These are phyloP conservation scores for Gossypium schwendimanii DNA, from an alignment of 441 rosid genomes.

Conservation along the genomic window DNA sequence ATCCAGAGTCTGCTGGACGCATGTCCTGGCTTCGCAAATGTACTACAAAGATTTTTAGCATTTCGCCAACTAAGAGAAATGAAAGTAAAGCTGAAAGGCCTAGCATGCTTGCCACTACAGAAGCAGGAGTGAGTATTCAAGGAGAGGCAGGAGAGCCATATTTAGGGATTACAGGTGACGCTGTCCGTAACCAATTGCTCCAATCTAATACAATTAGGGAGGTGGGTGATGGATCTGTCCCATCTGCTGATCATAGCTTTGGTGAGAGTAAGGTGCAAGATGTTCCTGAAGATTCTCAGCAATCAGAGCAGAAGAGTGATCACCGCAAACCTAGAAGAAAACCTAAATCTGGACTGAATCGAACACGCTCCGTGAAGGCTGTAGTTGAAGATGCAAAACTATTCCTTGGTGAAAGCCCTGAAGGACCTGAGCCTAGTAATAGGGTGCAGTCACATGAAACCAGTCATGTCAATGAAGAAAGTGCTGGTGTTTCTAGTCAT, in stretches of 20 bases:
- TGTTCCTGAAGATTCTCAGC: constrained; percentile 48
- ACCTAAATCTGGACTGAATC: constrained; percentile 41
- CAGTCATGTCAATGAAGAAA: constrained; percentile 24
- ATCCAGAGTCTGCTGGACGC: constrained; percentile 40
- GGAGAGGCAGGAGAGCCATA: constrained; percentile 26
- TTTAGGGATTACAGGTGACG: constrained; percentile 18
- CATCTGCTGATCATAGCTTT: constrained; percentile 52
- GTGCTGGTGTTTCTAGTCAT: constrained; percentile 28
- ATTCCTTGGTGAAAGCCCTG: constrained; percentile 36
- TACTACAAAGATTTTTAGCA: constrained; percentile 51
- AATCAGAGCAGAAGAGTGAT: constrained; percentile 39
- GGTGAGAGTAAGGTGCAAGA: constrained; percentile 41
- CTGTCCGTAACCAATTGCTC: constrained; percentile 22
- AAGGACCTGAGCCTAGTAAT: constrained; percentile 25
- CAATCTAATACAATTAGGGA: constrained; percentile 29
- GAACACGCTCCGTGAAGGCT: constrained; percentile 42
- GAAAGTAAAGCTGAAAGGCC: constrained; percentile 21
- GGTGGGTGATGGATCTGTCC: constrained; percentile 27
- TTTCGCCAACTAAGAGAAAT: constrained; percentile 48
- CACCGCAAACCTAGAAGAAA: constrained; percentile 40
- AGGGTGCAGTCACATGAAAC: constrained; percentile 20
- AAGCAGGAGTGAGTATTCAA: constrained; percentile 24
- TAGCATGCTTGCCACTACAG: constrained; percentile 14
- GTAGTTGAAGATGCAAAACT: constrained; percentile 55
- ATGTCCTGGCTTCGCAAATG: constrained; percentile 59